Evolutionary conservation across 495 filamentous ascomycete species (phyloP).

Genomic region (Parathielavia appendiculata): DNA sequence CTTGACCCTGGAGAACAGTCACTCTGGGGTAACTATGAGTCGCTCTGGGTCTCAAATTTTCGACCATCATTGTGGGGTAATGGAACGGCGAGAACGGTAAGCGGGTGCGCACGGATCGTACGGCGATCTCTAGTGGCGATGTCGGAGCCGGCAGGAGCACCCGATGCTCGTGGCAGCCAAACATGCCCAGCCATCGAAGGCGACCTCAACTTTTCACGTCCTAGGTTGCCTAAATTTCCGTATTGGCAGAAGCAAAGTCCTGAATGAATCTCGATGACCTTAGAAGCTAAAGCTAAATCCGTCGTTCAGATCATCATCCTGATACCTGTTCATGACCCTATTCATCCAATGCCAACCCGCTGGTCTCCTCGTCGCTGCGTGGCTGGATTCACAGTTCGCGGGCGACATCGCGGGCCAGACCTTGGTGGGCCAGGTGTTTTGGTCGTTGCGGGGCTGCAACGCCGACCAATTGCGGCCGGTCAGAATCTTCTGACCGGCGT

Average conservation of each 20-base stretch:
- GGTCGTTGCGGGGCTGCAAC: not conserved
- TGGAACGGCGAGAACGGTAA: not conserved
- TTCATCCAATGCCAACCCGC: too few species aligned
- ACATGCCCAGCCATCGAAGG: not conserved
- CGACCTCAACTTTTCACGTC: not conserved
- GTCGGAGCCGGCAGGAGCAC: constrained; percentile 20
- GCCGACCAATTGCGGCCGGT: not conserved
- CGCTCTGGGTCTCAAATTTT: constrained; percentile 20
- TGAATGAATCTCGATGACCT: too few species aligned
- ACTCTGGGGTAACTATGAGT: constrained; percentile 21
- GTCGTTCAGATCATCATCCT: too few species aligned
- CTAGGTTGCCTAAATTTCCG: too few species aligned
- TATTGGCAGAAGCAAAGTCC: too few species aligned
- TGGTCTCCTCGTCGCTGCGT: not conserved
- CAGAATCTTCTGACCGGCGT: not conserved
- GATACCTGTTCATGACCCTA: too few species aligned
- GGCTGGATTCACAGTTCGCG: not conserved
- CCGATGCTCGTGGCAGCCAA: constrained; percentile 1
- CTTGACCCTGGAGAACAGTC: constrained; percentile 16
- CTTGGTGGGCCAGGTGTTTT: not conserved
- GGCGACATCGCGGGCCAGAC: not conserved
- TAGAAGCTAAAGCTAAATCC: too few species aligned
- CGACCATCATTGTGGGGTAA: constrained; percentile 33
- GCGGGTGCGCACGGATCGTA: constrained; percentile 20
- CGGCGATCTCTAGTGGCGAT: constrained; percentile 25